Evolutionary conservation across 1,284 basidiomycete species (phyloP).

Genomic region (Polyporus tsugae): DNA sequence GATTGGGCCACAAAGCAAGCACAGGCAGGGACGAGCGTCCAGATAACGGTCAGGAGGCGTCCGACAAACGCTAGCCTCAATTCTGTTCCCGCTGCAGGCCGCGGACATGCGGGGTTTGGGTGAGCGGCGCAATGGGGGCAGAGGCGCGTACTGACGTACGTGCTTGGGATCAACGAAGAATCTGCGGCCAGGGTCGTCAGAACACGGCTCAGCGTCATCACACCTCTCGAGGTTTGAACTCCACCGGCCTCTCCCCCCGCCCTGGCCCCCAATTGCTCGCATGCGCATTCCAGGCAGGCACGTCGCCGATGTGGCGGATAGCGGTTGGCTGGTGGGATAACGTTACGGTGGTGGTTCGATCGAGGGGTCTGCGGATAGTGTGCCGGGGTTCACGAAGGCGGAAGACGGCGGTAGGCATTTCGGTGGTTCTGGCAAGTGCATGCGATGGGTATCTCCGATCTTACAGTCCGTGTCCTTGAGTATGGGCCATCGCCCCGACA

Average conservation of each 20-base stretch:
- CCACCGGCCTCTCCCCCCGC: constrained; percentile 6
- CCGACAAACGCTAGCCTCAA: not conserved
- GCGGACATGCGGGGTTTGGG: constrained; percentile 11
- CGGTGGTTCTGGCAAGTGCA: constrained; percentile 15
- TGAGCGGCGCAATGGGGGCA: constrained; percentile 25
- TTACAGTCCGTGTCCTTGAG: constrained; percentile 30
- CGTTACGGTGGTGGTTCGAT: constrained; percentile 19
- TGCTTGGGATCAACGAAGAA: constrained; percentile 20
- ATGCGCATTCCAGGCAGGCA: not conserved
- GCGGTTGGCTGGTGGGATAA: not conserved
- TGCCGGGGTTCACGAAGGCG: constrained; percentile 26
- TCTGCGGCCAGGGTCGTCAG: constrained; percentile 22
- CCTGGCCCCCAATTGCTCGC: constrained; percentile 12
- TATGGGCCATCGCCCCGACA: constrained; percentile 25
- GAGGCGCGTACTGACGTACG: constrained; percentile 25
- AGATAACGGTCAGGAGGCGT: constrained; percentile 31
- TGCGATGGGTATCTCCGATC: constrained; percentile 36
- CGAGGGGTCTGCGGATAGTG: constrained; percentile 20
- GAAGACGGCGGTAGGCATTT: constrained; percentile 7
- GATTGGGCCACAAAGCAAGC: constrained; percentile 25
- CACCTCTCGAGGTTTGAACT: not conserved
- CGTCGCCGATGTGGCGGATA: constrained; percentile 7
- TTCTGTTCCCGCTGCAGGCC: not conserved
- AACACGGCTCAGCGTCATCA: constrained; percentile 16
- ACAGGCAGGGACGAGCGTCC: constrained; percentile 26